Evolutionary conservation across 352 stramenopile genomes (phyloP).

Genomic region (Phytophthora palmivora): DNA sequence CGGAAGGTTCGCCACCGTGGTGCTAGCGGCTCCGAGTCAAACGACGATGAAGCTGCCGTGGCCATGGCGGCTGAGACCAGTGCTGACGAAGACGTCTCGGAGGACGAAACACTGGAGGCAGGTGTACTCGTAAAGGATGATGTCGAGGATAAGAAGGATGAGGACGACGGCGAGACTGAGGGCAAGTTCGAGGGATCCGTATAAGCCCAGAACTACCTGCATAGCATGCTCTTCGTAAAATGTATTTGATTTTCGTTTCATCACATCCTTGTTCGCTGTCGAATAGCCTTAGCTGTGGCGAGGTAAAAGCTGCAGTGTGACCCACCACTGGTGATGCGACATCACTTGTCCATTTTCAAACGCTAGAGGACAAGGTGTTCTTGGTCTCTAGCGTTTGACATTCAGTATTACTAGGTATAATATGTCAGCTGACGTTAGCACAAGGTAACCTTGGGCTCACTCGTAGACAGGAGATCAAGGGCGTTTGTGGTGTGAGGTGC

Average conservation of each 20-base stretch:
- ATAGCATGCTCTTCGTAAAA: slow-evolving; percentile 33
- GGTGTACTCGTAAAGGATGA: slow-evolving; percentile 39
- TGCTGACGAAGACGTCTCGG: slow-evolving; percentile 41
- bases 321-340: neutral
- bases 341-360: neutral
- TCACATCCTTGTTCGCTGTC: neutral
- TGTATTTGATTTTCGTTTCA: slow-evolving; percentile 35
- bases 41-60: slow-evolving; percentile 45
- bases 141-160: slow-evolving; percentile 20
- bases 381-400: too few relatives aligned
- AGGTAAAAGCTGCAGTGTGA: neutral
- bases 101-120: slow-evolving; percentile 43
- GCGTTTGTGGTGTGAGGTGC: neutral
- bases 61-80: slow-evolving; percentile 45
- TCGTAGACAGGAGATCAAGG: neutral
- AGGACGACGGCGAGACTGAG: slow-evolving; percentile 43
- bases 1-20: slow-evolving; percentile 34
- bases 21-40: slow-evolving; percentile 28
- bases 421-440: too few relatives aligned
- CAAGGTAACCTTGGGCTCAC: too few relatives aligned
- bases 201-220: slow-evolving; percentile 34
- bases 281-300: neutral
- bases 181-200: slow-evolving; percentile 64
- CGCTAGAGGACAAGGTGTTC: too few relatives aligned
- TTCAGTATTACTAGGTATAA: too few relatives aligned